Evolutionary conservation across 257 asterid species (phyloP), one percentile per base, ranked within the genome.

Genomic region (Fraxinus cuspidata): DNA sequence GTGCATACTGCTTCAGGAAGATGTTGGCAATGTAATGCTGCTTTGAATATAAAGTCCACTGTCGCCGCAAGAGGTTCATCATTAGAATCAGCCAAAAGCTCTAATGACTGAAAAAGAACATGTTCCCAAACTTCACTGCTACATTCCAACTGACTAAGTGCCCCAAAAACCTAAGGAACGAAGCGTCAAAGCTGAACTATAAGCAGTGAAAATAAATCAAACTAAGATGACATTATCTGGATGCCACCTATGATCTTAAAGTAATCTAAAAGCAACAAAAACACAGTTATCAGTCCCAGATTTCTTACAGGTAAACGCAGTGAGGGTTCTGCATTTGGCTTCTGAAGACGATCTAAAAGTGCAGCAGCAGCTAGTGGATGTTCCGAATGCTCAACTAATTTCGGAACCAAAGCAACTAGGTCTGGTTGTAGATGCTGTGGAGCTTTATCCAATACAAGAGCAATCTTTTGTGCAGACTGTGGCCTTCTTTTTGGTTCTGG

Each of bases 401-500:
- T 93, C 11, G 98, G 98, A 71, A 93, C 97, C 86, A 96, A 86
- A 38, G 98, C 88, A 80, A 96, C 97, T 29, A 96, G 91, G 77
- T 96, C 98, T 15, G 94, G 90, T 81, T 92, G 98, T 40, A 96
- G 92, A 89, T 92, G 95, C 87, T 87, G 92, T 35, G 99, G 99
- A 81, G 99, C 99, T 86, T 92, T 96, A 85, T 96, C 97, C 84
- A 96, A 81, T 68, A 96, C 96, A 80, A 93, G 92, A 76, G 96
- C 87, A 72, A 96, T 93, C 89, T 93, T 96, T 83, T 90, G 95
- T 65, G 99, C 98, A 66, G 98, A 93, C 85, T 90, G 97, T 21
- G 99, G 98, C 84, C 98, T 87, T 87, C 99, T 90, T 86, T 96
- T 87, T 83, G 97, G 99, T 86, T 93, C 99, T 40, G 97, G 98